phyloP scores from a whole-genome alignment of 495 filamentous ascomycete species.

The Lepidopterella palustris region DNA sequence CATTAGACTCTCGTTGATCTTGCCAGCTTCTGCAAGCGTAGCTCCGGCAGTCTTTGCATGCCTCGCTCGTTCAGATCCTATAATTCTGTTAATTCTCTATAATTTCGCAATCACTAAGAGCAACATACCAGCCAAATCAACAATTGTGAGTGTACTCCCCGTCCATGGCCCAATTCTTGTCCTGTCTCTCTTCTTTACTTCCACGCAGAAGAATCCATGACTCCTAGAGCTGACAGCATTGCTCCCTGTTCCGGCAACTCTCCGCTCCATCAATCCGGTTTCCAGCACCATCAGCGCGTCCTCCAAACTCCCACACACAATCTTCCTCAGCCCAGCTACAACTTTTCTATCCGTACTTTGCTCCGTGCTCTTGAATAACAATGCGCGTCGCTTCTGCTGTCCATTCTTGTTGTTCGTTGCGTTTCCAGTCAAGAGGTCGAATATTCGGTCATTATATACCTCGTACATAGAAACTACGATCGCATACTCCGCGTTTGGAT shows the following conservation, averaged over 20 bases:
- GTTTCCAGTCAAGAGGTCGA: constrained; percentile 70
- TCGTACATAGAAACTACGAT: constrained; percentile 97
- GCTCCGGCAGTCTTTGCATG: constrained; percentile 90
- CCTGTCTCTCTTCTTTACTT: constrained; percentile 75
- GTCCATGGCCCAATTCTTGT: constrained; percentile 57
- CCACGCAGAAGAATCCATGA: constrained; percentile 94
- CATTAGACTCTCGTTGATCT: constrained; percentile 97
- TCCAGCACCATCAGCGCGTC: constrained; percentile 90
- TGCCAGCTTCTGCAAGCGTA: constrained; percentile 89
- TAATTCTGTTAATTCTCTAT: constrained; percentile 19
- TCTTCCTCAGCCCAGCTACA: constrained; percentile 84
- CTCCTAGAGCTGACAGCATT: constrained; percentile 85
- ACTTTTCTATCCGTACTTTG: constrained; percentile 78
- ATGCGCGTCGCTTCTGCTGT: constrained; percentile 58
- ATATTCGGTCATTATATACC: constrained; percentile 97
- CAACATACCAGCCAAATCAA: constrained; percentile 75
- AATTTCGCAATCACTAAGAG: neutral
- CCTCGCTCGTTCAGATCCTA: constrained; percentile 80
- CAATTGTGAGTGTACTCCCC: constrained; percentile 78
- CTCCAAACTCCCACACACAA: constrained; percentile 75
- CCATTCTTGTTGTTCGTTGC: constrained; percentile 36
- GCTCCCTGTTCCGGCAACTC: constrained; percentile 82
- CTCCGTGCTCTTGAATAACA: constrained; percentile 86
- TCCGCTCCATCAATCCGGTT: constrained; percentile 77
- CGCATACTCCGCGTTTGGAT: constrained; percentile 73